Evolutionary conservation across 2,329 filamentous ascomycete genomes (phyloP).

Genomic region (Botrytis sinoallii): DNA sequence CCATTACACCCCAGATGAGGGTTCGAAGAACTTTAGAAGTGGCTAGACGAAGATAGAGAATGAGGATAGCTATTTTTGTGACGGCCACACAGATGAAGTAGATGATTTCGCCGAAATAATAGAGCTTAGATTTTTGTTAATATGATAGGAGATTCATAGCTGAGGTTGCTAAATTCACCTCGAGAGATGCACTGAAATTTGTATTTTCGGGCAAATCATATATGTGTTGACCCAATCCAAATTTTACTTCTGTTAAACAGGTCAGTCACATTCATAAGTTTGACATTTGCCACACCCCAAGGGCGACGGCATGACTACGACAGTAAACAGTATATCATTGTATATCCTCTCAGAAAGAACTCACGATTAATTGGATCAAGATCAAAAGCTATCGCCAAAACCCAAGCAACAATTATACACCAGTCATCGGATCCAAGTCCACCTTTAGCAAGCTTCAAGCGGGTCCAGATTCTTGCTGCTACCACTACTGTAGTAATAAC

Average conservation of each 20-base stretch:
- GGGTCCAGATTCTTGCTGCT: neutral
- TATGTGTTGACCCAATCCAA: conserved; percentile 14
- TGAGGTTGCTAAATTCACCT: neutral
- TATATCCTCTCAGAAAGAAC: neutral
- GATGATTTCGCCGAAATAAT: conserved; percentile 5
- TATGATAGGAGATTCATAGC: neutral
- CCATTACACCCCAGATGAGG: neutral
- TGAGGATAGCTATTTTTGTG: conserved; percentile 7
- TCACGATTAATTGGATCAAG: conserved; percentile 14
- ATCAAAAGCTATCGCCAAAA: conserved; percentile 11
- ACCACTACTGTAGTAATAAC: conserved; percentile 12
- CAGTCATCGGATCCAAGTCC: conserved; percentile 16
- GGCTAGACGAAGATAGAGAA: conserved; percentile 12
- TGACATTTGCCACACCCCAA: neutral
- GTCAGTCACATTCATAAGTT: neutral
- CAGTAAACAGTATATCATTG: neutral
- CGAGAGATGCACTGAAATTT: conserved; percentile 12
- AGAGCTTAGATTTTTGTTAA: conserved; percentile 6
- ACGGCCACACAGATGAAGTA: conserved; percentile 12
- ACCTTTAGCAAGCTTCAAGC: conserved; percentile 8
- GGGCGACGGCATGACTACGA: too few relatives aligned
- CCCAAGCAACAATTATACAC: conserved; percentile 14
- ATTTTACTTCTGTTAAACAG: conserved; percentile 3
- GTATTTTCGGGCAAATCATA: conserved; percentile 7
- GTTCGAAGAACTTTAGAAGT: neutral